A percentile compares a stretch with the other conserved stretches of the same genome.
phyloP scores from a whole-genome alignment of 768 basidiomycete genomes.

The Tulasnella sp. region DNA sequence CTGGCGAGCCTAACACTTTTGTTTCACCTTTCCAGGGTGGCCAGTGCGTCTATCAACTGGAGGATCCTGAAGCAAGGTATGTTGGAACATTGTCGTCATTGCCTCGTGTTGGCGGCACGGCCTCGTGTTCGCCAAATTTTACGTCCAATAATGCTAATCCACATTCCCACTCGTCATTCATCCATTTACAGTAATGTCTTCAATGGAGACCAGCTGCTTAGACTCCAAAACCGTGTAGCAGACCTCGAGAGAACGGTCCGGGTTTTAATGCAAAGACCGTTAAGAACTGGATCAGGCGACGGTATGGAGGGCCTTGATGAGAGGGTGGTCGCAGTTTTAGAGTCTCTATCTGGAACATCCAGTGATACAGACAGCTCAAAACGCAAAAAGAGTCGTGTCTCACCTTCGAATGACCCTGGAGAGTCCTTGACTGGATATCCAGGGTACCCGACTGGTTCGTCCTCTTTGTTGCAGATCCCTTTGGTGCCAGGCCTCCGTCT shows the following conservation, averaged over 20 bases:
- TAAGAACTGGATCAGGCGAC: too few relatives aligned
- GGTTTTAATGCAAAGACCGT: constrained; percentile 40
- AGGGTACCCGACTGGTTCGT: neutral
- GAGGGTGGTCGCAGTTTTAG: neutral
- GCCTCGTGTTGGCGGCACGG: constrained; percentile 7
- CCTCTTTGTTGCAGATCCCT: neutral
- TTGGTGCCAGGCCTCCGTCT: neutral
- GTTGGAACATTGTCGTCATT: constrained; percentile 22
- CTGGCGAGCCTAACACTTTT: constrained; percentile 14
- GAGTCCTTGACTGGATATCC: neutral
- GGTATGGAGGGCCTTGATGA: constrained; percentile 2
- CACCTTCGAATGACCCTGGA: neutral
- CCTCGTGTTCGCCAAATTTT: constrained; percentile 1
- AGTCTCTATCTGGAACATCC: neutral
- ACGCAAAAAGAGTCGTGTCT: constrained; percentile 6
- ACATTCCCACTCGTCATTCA: neutral
- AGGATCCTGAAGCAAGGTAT: constrained; percentile 70
- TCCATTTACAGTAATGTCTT: constrained; percentile 22
- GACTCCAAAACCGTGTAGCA: constrained; percentile 74
- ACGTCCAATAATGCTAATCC: constrained; percentile 38
- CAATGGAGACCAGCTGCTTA: constrained; percentile 72
- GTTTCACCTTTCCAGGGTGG: constrained; percentile 46
- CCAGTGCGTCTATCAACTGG: constrained; percentile 89
- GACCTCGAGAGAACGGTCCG: constrained; percentile 87
- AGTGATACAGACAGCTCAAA: neutral